Base-by-base conservation (phyloP, 1,284 basidiomycete species). In the Moesziomyces parantarcticus region DNA sequence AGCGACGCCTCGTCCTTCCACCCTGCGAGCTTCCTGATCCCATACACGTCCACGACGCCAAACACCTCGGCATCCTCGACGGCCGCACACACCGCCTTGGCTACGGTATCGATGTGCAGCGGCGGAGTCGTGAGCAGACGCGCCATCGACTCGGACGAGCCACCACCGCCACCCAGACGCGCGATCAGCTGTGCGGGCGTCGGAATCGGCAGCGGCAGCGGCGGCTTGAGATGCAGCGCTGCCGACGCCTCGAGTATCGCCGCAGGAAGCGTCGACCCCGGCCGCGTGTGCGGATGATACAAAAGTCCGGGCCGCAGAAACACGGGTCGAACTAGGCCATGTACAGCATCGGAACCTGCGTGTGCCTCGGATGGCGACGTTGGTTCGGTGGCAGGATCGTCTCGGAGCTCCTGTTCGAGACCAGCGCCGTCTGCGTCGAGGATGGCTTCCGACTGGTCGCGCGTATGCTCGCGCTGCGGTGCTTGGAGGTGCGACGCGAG, bases 61-160 rank as follows among this genome's bases (percentile, higher is more conserved):
- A 56, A 50, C 8, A 75, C 55, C 29, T 41, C 60, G 4, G 84
- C 84, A 49, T 66, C 71, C 61, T 83, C 84, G 55, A 91, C 84
- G 5, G 85, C 78, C 2, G 71, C 84, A 69, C 90, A 90, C 10
- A 94, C 89, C 0, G 94, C 93, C 76, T 91, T 89, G 1, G 92
- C 96, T 40, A 99, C 93, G 64, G 96, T 94, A 78, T 99, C 96
- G 25, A 97, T 93, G 81, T 99, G 96, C 48, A 99, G 89, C 0
- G 97, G 94, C 25, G 91, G 92, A 54, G 91, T 91, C 13, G 88
- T 88, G 62, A 96, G 84, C 22, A 91, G 89, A 58, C 91, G 90
- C 5, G 92, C 89, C 32, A 97, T 85, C 1, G 92, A 90, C 39
- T 90, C 87, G 8, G 48, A 46, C 0, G 51, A 7, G 39, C 54